Evolutionary conservation across 176 grass and related monocot species (phyloP).

Genomic region (Rhipidocladum racemiflorum): DNA sequence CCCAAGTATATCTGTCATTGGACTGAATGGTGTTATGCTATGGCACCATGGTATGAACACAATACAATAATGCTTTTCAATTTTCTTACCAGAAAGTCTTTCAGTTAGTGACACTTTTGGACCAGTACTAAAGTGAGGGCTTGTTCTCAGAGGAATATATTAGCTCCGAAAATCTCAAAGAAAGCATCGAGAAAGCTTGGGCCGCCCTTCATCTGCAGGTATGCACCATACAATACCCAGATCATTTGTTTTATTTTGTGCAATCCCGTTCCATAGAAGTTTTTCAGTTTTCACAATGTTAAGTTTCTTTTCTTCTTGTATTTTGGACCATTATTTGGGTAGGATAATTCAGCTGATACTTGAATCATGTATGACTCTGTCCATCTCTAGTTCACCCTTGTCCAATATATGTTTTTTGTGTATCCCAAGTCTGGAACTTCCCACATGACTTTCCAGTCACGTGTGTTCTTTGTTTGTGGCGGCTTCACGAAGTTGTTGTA

Average conservation of each 20-base stretch:
- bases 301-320: neutral
- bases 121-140: conserved; percentile 19
- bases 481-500: too few relatives aligned
- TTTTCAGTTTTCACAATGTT: neutral
- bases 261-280: neutral
- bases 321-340: neutral
- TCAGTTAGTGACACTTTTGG: neutral
- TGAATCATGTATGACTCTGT: neutral
- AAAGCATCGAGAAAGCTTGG: conserved; percentile 76
- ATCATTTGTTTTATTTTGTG: conserved; percentile 4
- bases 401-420: neutral
- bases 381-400: neutral
- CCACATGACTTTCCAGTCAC: neutral
- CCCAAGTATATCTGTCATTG: conserved; percentile 86
- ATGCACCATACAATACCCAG: neutral
- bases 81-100: neutral
- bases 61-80: conserved; percentile 3
- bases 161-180: conserved; percentile 59
- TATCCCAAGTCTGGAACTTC: neutral
- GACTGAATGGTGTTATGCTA: conserved; percentile 81
- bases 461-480: neutral
- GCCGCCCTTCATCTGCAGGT: conserved; percentile 76
- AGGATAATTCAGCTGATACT: neutral
- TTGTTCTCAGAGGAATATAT: conserved; percentile 68
- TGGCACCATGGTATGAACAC: conserved; percentile 80